Conservation (phyloP, 2,329 filamentous ascomycete genomes). For the Cadophora sp. region DNA sequence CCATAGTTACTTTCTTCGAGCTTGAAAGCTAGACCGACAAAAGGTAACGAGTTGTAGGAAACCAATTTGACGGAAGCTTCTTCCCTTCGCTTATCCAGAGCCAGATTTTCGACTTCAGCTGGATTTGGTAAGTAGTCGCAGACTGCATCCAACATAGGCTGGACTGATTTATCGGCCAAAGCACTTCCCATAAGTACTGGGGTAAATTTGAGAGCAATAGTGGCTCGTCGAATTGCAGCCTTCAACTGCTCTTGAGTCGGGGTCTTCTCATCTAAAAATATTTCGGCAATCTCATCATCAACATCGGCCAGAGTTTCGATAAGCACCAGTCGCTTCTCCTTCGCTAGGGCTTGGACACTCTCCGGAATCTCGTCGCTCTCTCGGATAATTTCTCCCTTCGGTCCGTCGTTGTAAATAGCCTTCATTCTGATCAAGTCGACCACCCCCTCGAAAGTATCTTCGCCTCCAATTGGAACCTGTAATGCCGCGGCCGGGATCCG, state of each 20-base stretch:
- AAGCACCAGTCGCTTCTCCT: constrained; percentile 83
- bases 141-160: constrained; percentile 96
- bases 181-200: constrained; percentile 97
- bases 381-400: constrained; percentile 77
- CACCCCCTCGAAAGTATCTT: constrained; percentile 91
- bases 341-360: constrained; percentile 75
- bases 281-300: constrained; percentile 95
- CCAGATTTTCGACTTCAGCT: constrained; percentile 85
- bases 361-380: constrained; percentile 82
- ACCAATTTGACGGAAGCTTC: constrained; percentile 87
- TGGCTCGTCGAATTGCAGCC: constrained; percentile 87
- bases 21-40: constrained; percentile 97
- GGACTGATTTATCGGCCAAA: constrained; percentile 90
- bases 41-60: constrained; percentile 91
- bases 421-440: constrained; percentile 93
- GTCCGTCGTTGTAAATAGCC: constrained; percentile 89
- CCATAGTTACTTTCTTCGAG: constrained; percentile 99
- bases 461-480: constrained; percentile 91
- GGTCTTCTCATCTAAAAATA: constrained; percentile 86
- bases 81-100: constrained; percentile 79
- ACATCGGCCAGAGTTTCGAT: constrained; percentile 97
- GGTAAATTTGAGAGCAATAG: constrained; percentile 87
- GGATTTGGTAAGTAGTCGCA: constrained; percentile 97
- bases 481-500: constrained; percentile 92
- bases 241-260: constrained; percentile 86